phyloP scores from a whole-genome alignment of 352 stramenopile genomes.

The Globisporangium orthogonon region DNA sequence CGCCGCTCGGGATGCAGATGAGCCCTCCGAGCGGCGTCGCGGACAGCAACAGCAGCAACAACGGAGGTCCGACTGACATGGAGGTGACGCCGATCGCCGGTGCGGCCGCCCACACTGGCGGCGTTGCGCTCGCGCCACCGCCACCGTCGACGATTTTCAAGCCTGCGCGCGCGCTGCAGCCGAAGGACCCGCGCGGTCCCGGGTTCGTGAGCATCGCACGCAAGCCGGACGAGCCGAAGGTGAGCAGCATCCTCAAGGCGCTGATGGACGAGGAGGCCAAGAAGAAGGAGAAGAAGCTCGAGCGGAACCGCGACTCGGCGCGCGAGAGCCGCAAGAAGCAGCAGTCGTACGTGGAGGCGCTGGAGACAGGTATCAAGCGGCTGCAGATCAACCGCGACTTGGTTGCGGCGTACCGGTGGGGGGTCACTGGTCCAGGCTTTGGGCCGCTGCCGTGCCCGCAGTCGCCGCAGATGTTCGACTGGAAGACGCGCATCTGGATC shows the following conservation, averaged over 20 bases:
- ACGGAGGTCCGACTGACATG: background rate
- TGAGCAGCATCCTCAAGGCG: constrained; percentile 84
- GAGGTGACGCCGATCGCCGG: constrained; percentile 1
- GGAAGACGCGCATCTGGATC: constrained; percentile 54
- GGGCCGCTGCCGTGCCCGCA: constrained; percentile 33
- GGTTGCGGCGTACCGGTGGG: constrained; percentile 68
- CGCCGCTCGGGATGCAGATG: constrained; percentile 29
- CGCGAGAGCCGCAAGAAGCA: constrained; percentile 83
- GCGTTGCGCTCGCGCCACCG: background rate
- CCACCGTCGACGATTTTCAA: constrained; percentile 18
- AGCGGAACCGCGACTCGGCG: constrained; percentile 83
- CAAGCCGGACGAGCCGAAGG: constrained; percentile 72
- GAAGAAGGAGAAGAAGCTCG: constrained; percentile 88
- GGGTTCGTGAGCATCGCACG: constrained; percentile 75
- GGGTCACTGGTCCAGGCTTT: constrained; percentile 41
- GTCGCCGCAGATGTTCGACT: constrained; percentile 51
- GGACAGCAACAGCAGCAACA: background rate
- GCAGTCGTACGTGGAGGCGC: constrained; percentile 82
- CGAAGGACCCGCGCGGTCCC: constrained; percentile 26
- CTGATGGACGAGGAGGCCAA: constrained; percentile 85
- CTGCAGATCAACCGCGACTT: constrained; percentile 80
- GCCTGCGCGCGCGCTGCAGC: constrained; percentile 27
- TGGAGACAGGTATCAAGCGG: constrained; percentile 84
- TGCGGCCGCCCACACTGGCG: background rate
- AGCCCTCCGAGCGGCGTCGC: constrained; percentile 11